Base-by-base conservation (phyloP, 768 basidiomycete genomes). In the Phlegmacium glaucopus region DNA sequence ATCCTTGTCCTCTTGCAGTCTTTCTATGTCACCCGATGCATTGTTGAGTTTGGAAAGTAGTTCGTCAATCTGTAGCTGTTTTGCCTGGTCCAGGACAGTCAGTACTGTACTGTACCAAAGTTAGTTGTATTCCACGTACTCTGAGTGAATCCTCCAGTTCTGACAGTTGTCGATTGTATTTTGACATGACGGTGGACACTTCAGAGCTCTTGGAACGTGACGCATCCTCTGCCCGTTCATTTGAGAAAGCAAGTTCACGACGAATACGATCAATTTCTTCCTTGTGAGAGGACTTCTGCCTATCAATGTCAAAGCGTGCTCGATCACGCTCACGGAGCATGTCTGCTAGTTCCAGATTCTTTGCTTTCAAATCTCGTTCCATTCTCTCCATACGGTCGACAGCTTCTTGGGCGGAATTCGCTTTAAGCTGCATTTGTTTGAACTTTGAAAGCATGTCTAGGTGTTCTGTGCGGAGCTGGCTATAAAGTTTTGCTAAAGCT, bases 321-420 rank as follows among this genome's bases (percentile, higher is more conserved):
- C 94, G 79, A 62, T 99, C 96, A 28, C 96, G 83, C 67, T 99
- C 96, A 39, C 95, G 81, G 56, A 99, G 87, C 96, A 99, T 99
- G 63, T 98, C 96, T 17, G 96, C 96, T 15, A 99, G 74, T 65
- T 98, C 96, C 46, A 99, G 68, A 62, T 97, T 99, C 79, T 99
- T 99, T n/a, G 90, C 78, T 71, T 98, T 99, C 57, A 98, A 74
- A 63, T 99, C 96, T 28, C 94, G 77, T 64, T 99, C 96, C 94
- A 98, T 98, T 48, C 94, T 77, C 66, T 98, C 96, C 94, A 99
- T 97, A 55, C 85, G 85, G 65, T 99, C 95, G 38, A 98, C 87
- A 25, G 94, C 90, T 67, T 98, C 96, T 65, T 98, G 95, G 0
- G 96, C 94, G 29, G 94, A 96, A 62, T 94, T 96, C 13, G 96